Evolutionary conservation across 2,329 filamentous ascomycete species (phyloP).

Genomic region (Cytospora paraplurivora): DNA sequence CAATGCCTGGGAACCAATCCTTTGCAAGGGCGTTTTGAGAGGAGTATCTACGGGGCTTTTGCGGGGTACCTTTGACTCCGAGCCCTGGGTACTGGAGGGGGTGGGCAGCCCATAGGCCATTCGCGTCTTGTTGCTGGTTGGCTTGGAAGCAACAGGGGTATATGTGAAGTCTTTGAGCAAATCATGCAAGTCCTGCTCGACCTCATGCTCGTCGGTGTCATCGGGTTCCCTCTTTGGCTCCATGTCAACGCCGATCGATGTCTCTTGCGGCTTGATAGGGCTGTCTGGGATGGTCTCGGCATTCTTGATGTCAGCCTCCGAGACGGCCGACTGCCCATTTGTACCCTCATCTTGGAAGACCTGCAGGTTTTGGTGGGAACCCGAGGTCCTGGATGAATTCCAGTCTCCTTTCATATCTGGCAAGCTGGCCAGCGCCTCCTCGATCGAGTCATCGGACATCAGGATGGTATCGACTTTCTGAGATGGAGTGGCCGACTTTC

Average conservation of each 20-base stretch:
- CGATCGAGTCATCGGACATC: constrained; percentile 60
- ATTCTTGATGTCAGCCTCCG: constrained; percentile 10
- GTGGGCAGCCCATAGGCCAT: constrained; percentile 46
- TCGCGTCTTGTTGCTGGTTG: constrained; percentile 32
- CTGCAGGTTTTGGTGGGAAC: constrained; percentile 44
- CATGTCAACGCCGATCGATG: constrained; percentile 17
- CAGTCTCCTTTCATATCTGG: constrained; percentile 54
- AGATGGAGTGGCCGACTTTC: constrained; percentile 33
- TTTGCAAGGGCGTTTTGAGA: constrained; percentile 53
- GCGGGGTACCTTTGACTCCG: constrained; percentile 22
- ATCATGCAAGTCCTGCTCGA: constrained; percentile 33
- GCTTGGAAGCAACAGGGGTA: constrained; percentile 25
- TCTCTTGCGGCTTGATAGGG: constrained; percentile 31
- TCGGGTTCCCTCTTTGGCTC: neutral
- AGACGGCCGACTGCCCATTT: neutral
- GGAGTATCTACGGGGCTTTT: constrained; percentile 26
- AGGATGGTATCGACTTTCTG: constrained; percentile 47
- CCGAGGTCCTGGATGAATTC: constrained; percentile 43
- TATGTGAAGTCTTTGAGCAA: constrained; percentile 36
- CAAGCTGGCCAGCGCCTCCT: constrained; percentile 54
- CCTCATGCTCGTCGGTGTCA: constrained; percentile 1
- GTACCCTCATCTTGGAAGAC: constrained; percentile 47
- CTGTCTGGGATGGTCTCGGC: constrained; percentile 18
- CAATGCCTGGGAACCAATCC: constrained; percentile 52
- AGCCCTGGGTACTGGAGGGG: constrained; percentile 37